Evolutionary conservation across 2,329 filamentous ascomycete species (phyloP).

Genomic region (Xylogone sp.): DNA sequence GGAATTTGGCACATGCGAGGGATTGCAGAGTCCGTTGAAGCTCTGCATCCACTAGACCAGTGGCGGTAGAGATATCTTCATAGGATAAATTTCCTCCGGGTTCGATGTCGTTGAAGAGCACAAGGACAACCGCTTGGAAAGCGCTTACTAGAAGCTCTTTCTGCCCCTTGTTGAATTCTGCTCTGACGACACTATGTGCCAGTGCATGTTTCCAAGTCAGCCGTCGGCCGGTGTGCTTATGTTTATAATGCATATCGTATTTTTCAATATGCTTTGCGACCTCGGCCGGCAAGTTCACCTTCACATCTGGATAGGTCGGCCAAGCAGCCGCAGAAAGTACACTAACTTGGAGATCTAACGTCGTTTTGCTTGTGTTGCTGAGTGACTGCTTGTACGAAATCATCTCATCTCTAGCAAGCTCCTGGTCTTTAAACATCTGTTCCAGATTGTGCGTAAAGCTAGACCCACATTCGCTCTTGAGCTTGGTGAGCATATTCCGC

Average conservation of each 20-base stretch:
- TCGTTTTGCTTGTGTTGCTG: slow-evolving; percentile 47
- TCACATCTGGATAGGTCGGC: slow-evolving; percentile 80
- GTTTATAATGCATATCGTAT: slow-evolving; percentile 83
- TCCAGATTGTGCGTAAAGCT: slow-evolving; percentile 96
- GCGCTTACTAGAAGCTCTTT: slow-evolving; percentile 91
- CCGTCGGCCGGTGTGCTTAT: slow-evolving; percentile 82
- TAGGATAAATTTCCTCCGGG: slow-evolving; percentile 66
- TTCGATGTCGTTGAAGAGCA: slow-evolving; percentile 78
- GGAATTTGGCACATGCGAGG: slow-evolving; percentile 83
- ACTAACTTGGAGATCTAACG: slow-evolving; percentile 76
- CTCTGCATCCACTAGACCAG: slow-evolving; percentile 71
- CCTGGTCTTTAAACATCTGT: slow-evolving; percentile 99
- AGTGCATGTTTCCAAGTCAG: slow-evolving; percentile 90
- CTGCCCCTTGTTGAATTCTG: slow-evolving; percentile 70
- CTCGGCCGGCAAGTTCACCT: slow-evolving; percentile 69
- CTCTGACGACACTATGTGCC: slow-evolving; percentile 84
- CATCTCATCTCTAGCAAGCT: slow-evolving; percentile 91
- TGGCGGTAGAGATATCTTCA: slow-evolving; percentile 68
- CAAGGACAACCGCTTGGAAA: slow-evolving; percentile 86
- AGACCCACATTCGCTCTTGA: slow-evolving; percentile 90
- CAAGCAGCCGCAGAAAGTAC: slow-evolving; percentile 89
- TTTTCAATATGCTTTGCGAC: slow-evolving; percentile 73
- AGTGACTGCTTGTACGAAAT: slow-evolving; percentile 69
- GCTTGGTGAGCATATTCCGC: slow-evolving; percentile 86
- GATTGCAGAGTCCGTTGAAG: slow-evolving; percentile 90